Evolutionary conservation across 2,329 filamentous ascomycete species (phyloP), one percentile per base, ranked within the genome.

Genomic region (Claviceps maximensis): DNA sequence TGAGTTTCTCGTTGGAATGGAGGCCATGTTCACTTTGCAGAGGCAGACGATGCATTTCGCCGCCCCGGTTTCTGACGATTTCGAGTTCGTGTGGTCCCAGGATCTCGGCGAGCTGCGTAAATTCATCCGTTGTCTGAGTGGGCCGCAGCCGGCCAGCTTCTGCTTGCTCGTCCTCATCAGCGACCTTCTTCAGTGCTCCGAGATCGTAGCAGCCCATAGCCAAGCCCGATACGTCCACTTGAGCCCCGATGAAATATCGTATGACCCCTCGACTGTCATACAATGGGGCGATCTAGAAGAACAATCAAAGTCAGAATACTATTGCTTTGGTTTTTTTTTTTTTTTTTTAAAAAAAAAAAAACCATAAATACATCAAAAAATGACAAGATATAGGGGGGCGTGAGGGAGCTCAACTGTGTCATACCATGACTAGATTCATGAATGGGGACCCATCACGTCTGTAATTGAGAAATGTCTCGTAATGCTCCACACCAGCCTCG

Each of bases 391-490:
- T 21, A 27, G 36, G 27, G 12, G 10, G 33, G 15, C 33, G 29
- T 5, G 12, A 36, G 17, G 1, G 33, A 17, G 33, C 13, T 49
- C 4, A 7, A 13, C 40, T 12, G 13, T 19, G 27, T 52, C 58
- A 54, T n/a, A 80, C 77, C 80, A 87, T 86, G 25, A 88, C 72
- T 2, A 89, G 72, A 56, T 89, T 89, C 76, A 89, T 83, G 61
- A 89, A 89, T 0, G 84, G 83, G 0, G 83, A 85, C 0, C 85
- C 85, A 59, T 89, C 85, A n/a, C 84, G 79, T 33, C 84, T 78
- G 61, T 87, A 90, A 64, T 90, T 90, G 40, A 90, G 68, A 53
- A 90, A 81, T 0, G 87, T 79, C 60, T 90, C 87, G 52, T 77
- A 85, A 57, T 84, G 79, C 60, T 89, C 86, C 58, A 79, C 75